A percentile compares a stretch with the other conserved stretches of the same genome.
Evolutionary conservation across 1,284 basidiomycete genomes (phyloP).

Genomic region (Pascua sp.): DNA sequence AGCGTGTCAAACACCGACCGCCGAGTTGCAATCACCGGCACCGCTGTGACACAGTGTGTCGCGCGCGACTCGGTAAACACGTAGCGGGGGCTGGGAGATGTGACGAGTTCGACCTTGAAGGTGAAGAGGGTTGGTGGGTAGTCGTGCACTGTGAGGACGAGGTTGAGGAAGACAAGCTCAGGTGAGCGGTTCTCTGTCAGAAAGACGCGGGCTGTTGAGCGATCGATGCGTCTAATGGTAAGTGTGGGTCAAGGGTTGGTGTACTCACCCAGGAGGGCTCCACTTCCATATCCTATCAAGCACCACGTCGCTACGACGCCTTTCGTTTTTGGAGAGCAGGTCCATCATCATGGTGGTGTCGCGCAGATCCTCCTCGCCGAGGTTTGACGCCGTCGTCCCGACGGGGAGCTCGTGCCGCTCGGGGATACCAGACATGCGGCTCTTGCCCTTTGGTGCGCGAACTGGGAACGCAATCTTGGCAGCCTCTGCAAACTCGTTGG

Average conservation of each 20-base stretch:
- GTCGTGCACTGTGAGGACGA: constrained; percentile 52
- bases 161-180: constrained; percentile 29
- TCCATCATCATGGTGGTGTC: constrained; percentile 50
- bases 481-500: not conserved
- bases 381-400: constrained; percentile 53
- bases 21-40: constrained; percentile 63
- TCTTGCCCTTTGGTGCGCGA: too few relatives aligned
- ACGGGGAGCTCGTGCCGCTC: too few relatives aligned
- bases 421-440: too few relatives aligned
- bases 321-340: constrained; percentile 19
- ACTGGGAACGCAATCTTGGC: too few relatives aligned
- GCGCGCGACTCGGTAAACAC: constrained; percentile 20
- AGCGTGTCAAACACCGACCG: constrained; percentile 64
- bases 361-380: constrained; percentile 50
- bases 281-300: constrained; percentile 37
- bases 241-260: not conserved
- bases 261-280: constrained; percentile 33
- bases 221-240: constrained; percentile 40
- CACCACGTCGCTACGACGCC: constrained; percentile 35
- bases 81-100: constrained; percentile 46
- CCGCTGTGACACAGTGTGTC: constrained; percentile 55
- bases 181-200: constrained; percentile 33
- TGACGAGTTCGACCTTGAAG: constrained; percentile 52
- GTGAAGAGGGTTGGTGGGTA: constrained; percentile 56
- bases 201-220: constrained; percentile 46